phyloP scores from a whole-genome alignment of 257 asterid genomes.

The Avicennia marina region DNA sequence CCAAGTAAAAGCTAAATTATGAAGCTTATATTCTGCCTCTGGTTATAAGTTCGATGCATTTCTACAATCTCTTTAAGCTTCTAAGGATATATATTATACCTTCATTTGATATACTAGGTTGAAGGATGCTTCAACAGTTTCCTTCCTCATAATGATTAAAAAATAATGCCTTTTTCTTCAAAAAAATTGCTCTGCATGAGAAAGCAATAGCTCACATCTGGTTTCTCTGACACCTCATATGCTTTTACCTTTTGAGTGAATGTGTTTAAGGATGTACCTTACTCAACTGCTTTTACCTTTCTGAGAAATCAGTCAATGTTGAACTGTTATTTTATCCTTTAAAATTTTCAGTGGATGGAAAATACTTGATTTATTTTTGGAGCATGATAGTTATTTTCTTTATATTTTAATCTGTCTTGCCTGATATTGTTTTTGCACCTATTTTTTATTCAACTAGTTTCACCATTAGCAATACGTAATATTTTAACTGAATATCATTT shows the following conservation, averaged over 20 bases:
- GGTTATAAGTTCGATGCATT: background rate
- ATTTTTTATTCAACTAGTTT: background rate
- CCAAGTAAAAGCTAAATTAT: background rate
- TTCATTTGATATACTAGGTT: background rate
- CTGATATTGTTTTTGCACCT: constrained; percentile 11
- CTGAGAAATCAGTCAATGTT: too few species aligned
- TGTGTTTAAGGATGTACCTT: background rate
- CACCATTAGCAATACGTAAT: constrained; percentile 11
- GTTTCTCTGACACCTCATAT: background rate
- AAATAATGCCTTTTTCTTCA: background rate
- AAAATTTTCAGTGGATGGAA: too few species aligned
- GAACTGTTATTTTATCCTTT: too few species aligned
- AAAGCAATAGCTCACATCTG: background rate
- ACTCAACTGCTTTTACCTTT: too few species aligned
- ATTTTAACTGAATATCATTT: constrained; percentile 10
- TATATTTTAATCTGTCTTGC: background rate
- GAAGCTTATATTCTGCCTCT: background rate
- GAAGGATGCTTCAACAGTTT: background rate
- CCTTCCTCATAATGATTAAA: background rate
- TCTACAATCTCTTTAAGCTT: background rate
- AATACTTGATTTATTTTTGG: too few species aligned
- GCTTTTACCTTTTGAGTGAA: background rate
- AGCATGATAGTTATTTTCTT: too few species aligned
- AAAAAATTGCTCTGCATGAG: background rate
- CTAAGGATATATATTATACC: too few species aligned